Evolutionary conservation across 257 asterid species (phyloP).

Genomic region (Echium plantagineum): DNA sequence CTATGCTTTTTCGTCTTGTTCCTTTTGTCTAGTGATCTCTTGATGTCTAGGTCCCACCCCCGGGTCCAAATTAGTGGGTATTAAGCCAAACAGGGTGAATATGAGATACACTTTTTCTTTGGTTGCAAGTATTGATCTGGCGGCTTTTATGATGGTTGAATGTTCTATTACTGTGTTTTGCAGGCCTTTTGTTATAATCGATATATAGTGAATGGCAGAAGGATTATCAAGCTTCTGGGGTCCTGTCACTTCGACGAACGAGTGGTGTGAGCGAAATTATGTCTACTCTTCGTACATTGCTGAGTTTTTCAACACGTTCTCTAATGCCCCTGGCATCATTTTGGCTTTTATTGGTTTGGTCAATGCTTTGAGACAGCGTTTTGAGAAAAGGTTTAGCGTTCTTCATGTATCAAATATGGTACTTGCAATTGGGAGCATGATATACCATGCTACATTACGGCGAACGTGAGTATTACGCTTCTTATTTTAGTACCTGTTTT

Average conservation of each 20-base stretch:
- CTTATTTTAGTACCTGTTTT: too few species aligned
- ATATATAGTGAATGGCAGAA: slow-evolving; percentile 31
- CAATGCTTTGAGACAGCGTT: slow-evolving; percentile 63
- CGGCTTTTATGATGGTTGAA: not conserved
- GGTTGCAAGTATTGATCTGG: too few species aligned
- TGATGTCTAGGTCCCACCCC: not conserved
- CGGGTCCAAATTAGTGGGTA: too few species aligned
- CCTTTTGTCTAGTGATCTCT: too few species aligned
- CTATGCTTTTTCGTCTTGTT: too few species aligned
- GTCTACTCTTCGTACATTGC: slow-evolving; percentile 81
- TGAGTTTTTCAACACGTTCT: slow-evolving; percentile 81
- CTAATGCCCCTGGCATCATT: slow-evolving; percentile 67
- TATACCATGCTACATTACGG: slow-evolving; percentile 86
- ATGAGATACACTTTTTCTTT: not conserved
- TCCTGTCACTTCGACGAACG: slow-evolving; percentile 85
- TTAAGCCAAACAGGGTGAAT: not conserved
- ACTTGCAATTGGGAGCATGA: slow-evolving; percentile 85
- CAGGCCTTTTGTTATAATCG: too few species aligned
- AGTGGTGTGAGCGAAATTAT: slow-evolving; percentile 97
- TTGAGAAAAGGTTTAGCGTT: slow-evolving; percentile 86
- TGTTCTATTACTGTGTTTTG: too few species aligned
- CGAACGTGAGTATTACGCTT: slow-evolving; percentile 49
- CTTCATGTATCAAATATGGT: slow-evolving; percentile 84
- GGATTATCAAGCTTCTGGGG: slow-evolving; percentile 74
- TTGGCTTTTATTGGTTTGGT: slow-evolving; percentile 77